Conservation (phyloP, 2,329 filamentous ascomycete genomes). For the Pseudocercospora pini-densiflorae region DNA sequence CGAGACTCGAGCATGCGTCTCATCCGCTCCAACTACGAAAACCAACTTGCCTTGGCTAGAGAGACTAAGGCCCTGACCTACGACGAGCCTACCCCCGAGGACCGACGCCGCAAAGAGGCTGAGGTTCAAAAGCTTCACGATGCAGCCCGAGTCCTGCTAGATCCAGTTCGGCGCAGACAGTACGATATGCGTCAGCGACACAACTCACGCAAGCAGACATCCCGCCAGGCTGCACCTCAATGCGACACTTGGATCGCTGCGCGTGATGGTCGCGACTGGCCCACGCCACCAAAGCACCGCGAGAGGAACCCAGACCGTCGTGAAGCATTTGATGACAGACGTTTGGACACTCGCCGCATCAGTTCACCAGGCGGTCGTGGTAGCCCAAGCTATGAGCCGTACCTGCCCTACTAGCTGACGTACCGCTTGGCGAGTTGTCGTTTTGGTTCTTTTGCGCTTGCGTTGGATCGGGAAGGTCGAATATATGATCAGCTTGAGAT, state of each 20-base stretch:
- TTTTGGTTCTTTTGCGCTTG: neutral
- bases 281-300: constrained; percentile 7
- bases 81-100: constrained; percentile 11
- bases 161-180: neutral
- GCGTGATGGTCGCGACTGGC: constrained; percentile 19
- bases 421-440: neutral
- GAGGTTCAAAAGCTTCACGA: neutral
- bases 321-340: neutral
- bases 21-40: constrained; percentile 2
- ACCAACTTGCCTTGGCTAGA: neutral
- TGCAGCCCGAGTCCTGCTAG: neutral
- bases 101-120: constrained; percentile 3
- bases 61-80: constrained; percentile 1
- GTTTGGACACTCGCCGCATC: neutral
- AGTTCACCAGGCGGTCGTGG: neutral
- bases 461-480: neutral
- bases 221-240: neutral
- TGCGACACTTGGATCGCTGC: constrained; percentile 20
- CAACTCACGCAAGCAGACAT: neutral
- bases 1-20: constrained; percentile 4
- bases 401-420: neutral
- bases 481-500: neutral
- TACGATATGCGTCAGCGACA: constrained; percentile 1
- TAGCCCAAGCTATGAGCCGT: neutral
- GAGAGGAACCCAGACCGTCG: neutral